Evolutionary conservation across 257 asterid species (phyloP).

Genomic region (Jacaranda mimosifolia): DNA sequence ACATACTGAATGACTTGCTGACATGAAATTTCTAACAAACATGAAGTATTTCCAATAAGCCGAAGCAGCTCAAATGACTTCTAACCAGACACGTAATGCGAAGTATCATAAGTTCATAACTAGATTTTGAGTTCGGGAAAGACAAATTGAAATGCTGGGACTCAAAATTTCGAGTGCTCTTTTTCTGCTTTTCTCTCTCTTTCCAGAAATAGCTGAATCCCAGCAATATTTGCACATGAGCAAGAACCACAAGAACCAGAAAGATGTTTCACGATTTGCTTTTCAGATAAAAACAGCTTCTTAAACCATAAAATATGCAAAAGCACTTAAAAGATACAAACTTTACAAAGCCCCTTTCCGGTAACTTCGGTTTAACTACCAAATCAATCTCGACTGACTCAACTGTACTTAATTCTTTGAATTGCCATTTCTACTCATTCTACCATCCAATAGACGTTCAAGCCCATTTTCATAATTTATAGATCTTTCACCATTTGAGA

Average conservation of each 20-base stretch:
- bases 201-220: background rate
- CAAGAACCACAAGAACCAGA: background rate
- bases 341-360: background rate
- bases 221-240: background rate
- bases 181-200: background rate
- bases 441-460: background rate
- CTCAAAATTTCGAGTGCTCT: background rate
- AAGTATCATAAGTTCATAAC: background rate
- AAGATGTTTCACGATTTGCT: background rate
- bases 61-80: background rate
- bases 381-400: background rate
- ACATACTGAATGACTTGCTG: background rate
- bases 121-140: background rate
- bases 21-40: background rate
- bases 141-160: background rate
- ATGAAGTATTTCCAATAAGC: background rate
- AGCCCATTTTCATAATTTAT: background rate
- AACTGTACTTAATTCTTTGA: background rate
- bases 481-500: conserved; percentile 7
- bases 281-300: background rate
- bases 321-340: background rate
- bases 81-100: background rate
- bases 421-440: background rate
- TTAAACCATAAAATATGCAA: conserved; percentile 8
- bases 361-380: background rate